A percentile compares a stretch with the other conserved stretches of the same genome.
Conservation (phyloP, 2,329 filamentous ascomycete species). For the Beauveria scarabaeidicola region DNA sequence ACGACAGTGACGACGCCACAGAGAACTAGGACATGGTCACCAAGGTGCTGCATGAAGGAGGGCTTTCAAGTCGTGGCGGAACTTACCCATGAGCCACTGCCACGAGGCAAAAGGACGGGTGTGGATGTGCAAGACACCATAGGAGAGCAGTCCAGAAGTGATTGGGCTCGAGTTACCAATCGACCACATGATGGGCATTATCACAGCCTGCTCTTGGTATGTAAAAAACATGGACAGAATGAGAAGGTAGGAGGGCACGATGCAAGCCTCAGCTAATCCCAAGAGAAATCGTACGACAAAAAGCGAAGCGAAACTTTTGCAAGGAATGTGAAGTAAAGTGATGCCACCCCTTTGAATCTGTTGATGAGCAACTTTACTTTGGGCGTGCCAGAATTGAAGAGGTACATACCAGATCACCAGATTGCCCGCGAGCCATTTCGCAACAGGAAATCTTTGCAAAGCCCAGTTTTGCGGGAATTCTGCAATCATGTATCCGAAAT, state of each 20-base stretch:
- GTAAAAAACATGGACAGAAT: slow-evolving; percentile 28
- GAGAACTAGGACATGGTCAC: slow-evolving; percentile 11
- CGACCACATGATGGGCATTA: slow-evolving; percentile 32
- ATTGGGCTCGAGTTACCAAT: slow-evolving; percentile 27
- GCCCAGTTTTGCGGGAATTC: slow-evolving; percentile 35
- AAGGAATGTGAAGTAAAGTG: slow-evolving; percentile 22
- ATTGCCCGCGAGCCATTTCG: slow-evolving; percentile 30
- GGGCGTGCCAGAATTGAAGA: not conserved
- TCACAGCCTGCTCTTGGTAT: slow-evolving; percentile 25
- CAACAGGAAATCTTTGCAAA: slow-evolving; percentile 37
- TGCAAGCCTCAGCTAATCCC: slow-evolving; percentile 20
- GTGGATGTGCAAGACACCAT: slow-evolving; percentile 24
- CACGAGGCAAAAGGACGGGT: slow-evolving; percentile 27
- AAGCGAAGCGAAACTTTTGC: slow-evolving; percentile 18
- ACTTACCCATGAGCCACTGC: slow-evolving; percentile 30
- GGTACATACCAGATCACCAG: slow-evolving; percentile 15
- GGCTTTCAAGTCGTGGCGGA: not conserved
- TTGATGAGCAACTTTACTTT: not conserved
- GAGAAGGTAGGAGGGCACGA: slow-evolving; percentile 17
- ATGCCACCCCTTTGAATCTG: slow-evolving; percentile 19
- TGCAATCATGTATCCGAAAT: slow-evolving; percentile 39
- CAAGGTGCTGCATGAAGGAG: not conserved
- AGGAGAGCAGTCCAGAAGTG: slow-evolving; percentile 23
- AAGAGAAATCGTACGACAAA: slow-evolving; percentile 23
- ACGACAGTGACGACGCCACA: slow-evolving; percentile 14